Evolutionary conservation across 768 basidiomycete species (phyloP), one percentile per base, ranked within the genome.

Genomic region (Cyathus striatus): DNA sequence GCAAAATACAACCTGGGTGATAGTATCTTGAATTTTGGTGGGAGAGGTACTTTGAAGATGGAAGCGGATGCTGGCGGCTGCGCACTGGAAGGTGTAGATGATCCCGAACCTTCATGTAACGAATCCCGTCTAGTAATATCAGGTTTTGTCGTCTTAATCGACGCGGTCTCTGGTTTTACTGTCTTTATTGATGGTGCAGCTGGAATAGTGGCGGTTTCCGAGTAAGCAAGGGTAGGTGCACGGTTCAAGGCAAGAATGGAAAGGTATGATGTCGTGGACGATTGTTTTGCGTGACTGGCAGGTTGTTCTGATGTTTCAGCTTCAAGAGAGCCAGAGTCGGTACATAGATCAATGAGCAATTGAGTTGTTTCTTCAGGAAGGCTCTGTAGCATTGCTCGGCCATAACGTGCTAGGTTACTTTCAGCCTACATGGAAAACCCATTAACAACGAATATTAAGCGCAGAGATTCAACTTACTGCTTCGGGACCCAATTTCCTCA

Each of bases 1-100:
- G 92, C 84, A 55, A 97, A 98, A 61, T 91, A 98, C 23, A 86
- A 68, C 3, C 83, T 69, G 0, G 94, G 92, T 0, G 91, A 92
- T 0, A 91, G 86, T 0, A 75, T 68, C 54, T 79, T 78, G 6
- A 69, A 56, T 0, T 65, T 66, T 3, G 63, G 59, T 46, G 45
- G 59, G 14, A 55, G 53, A 1, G 56, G 51, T 23, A 55, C 60
- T 5, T 44, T 24, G 6, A 40, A 43, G 44, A 48, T 21, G 6
- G 57, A 37, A 6, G 59, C 9, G 38, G 65, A 30, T 51, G 65
- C 17, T 23, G 65, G 58, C 4, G 69, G 64, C n/a, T n/a, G n/a
- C n/a, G n/a, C n/a, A n/a, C n/a, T n/a, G n/a, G 68, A 47, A 4
- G 61, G 53, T 1, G 64, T 60, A 6, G 68, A 60, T 5, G 66